phyloP scores from a whole-genome alignment of 192 early-diverging fungal species.

The Coemansia sp. region DNA sequence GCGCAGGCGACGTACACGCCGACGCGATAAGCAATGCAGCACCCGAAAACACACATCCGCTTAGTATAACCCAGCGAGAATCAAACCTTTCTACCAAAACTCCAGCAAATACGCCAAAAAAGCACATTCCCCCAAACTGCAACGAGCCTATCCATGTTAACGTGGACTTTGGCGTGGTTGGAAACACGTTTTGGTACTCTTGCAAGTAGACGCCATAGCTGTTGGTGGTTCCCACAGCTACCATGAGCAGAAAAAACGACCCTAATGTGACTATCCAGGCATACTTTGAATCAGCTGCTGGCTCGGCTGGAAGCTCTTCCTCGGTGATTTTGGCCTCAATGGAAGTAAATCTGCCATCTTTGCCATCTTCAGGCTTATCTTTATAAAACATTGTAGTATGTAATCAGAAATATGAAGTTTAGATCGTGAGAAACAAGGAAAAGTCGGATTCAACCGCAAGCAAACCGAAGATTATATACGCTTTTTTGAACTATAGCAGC shows the following conservation, averaged over 20 bases:
- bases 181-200: slow-evolving; percentile 31
- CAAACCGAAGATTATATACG: too few relatives aligned
- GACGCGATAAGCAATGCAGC: slow-evolving; percentile 26
- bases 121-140: slow-evolving; percentile 31
- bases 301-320: slow-evolving; percentile 8
- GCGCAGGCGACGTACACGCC: slow-evolving; percentile 47
- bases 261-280: slow-evolving; percentile 39
- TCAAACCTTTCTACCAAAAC: slow-evolving; percentile 30
- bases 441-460: not conserved
- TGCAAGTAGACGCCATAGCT: slow-evolving; percentile 34
- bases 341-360: not conserved
- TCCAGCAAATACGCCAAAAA: slow-evolving; percentile 30
- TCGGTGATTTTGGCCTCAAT: not conserved
- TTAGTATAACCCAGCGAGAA: slow-evolving; percentile 6
- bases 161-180: slow-evolving; percentile 17
- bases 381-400: not conserved
- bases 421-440: not conserved
- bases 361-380: not conserved
- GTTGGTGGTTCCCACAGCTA: slow-evolving; percentile 26
- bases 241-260: slow-evolving; percentile 30
- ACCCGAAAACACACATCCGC: slow-evolving; percentile 15
- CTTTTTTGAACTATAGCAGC: too few relatives aligned
- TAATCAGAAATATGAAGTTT: slow-evolving; percentile 1
- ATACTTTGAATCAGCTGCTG: slow-evolving; percentile 9
- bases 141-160: slow-evolving; percentile 46